phyloP scores from a whole-genome alignment of 768 basidiomycete genomes.

The Russula emetica region DNA sequence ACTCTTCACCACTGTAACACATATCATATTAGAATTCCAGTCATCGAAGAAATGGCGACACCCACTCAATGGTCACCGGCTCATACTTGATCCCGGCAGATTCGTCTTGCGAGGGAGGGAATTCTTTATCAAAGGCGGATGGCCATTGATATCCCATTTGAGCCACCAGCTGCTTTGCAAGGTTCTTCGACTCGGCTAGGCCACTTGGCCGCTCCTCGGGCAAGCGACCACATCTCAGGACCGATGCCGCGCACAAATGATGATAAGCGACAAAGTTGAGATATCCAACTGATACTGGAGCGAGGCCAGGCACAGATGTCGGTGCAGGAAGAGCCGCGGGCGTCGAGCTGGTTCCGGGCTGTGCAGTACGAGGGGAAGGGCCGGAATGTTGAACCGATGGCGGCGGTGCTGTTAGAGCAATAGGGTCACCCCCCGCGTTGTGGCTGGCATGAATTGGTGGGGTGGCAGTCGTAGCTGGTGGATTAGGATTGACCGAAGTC shows the following conservation, averaged over 20 bases:
- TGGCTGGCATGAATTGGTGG: constrained; percentile 1
- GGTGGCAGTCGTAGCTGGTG: constrained; percentile 7
- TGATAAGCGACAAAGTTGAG: constrained; percentile 20
- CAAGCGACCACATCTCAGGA: constrained; percentile 29
- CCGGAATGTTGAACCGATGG: not conserved
- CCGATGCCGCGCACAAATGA: constrained; percentile 10
- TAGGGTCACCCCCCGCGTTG: not conserved
- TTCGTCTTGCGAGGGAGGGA: constrained; percentile 22
- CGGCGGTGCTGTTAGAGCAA: not conserved
- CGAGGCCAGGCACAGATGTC: constrained; percentile 19
- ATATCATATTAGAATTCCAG: not conserved
- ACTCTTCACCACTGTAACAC: constrained; percentile 23
- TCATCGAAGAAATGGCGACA: not conserved
- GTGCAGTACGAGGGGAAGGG: not conserved
- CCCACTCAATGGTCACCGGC: constrained; percentile 23
- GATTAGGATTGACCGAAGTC: constrained; percentile 19
- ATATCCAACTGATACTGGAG: constrained; percentile 22
- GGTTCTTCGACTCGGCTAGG: constrained; percentile 23
- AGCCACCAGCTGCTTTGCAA: constrained; percentile 34
- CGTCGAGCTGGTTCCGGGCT: not conserved
- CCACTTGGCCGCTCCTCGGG: constrained; percentile 30
- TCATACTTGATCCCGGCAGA: constrained; percentile 25
- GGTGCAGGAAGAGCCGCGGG: constrained; percentile 2
- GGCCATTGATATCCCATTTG: constrained; percentile 43
- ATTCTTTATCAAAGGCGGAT: constrained; percentile 39